Evolutionary conservation across 805 yeast genomes (phyloP).

Genomic region (Ogataea neopini): DNA sequence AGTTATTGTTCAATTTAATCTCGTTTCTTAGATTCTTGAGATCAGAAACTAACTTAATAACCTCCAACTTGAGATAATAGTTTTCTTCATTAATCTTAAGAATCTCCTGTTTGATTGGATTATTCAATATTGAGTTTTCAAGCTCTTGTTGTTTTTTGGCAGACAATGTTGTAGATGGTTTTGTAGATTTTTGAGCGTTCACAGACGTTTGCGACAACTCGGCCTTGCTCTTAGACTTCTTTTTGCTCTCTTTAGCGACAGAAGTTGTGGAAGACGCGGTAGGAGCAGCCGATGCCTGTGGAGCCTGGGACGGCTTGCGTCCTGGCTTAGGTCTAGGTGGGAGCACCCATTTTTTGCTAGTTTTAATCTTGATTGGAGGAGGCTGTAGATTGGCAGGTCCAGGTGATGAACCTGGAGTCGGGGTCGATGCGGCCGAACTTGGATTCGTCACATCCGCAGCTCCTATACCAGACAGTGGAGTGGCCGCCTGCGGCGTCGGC

Average conservation of each 20-base stretch:
- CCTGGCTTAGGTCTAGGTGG: slow-evolving; percentile 86
- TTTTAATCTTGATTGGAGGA: slow-evolving; percentile 41
- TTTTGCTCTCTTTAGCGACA: slow-evolving; percentile 12
- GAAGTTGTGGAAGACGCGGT: slow-evolving; percentile 4
- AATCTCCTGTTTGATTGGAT: slow-evolving; percentile 42
- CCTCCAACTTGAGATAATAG: slow-evolving; percentile 43
- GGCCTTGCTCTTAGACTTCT: slow-evolving; percentile 9
- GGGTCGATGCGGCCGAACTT: slow-evolving; percentile 13
- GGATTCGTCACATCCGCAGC: slow-evolving; percentile 9
- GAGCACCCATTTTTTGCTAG: slow-evolving; percentile 79
- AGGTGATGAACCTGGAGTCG: slow-evolving; percentile 16
- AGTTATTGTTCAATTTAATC: slow-evolving; percentile 7
- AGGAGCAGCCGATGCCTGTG: slow-evolving; percentile 6
- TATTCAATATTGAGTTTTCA: slow-evolving; percentile 24
- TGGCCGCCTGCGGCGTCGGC: slow-evolving; percentile 4
- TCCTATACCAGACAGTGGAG: not conserved
- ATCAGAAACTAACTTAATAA: slow-evolving; percentile 45
- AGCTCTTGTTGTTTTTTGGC: slow-evolving; percentile 8
- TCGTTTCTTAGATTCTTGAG: slow-evolving; percentile 38
- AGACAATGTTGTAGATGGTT: not conserved
- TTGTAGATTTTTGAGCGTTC: slow-evolving; percentile 1
- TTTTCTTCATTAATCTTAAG: slow-evolving; percentile 46
- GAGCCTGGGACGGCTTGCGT: slow-evolving; percentile 45
- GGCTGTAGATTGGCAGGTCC: slow-evolving; percentile 5
- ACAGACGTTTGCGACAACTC: not conserved